Evolutionary conservation across 140 eudicot species (phyloP).

Genomic region (Oenanthe javanica): DNA sequence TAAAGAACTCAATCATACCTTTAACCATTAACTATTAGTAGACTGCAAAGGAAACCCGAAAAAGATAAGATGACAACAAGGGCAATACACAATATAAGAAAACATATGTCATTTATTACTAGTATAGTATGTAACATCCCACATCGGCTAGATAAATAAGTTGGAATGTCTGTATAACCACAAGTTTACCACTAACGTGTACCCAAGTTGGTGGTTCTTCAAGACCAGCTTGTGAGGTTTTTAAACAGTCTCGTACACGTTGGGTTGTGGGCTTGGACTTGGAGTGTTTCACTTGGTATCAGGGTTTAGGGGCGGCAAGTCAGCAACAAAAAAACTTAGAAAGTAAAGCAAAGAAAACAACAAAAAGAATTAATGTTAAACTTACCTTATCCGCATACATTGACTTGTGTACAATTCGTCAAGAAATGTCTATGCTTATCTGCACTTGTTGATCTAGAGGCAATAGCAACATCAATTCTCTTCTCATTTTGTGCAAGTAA

Average conservation of each 20-base stretch:
- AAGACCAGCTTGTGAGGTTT: no score
- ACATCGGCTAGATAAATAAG: no score
- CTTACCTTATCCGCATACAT: conserved; percentile 83
- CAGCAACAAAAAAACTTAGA: background rate
- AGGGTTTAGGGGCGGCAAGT: no score
- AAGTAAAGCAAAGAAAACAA: background rate
- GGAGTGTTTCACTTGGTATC: no score
- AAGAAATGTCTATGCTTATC: conserved; percentile 71
- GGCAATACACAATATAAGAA: background rate
- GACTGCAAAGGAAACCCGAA: background rate
- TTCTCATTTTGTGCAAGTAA: conserved; percentile 65
- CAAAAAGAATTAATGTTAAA: background rate
- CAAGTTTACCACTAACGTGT: no score
- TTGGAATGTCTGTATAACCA: no score
- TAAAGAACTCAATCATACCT: background rate
- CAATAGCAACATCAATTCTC: conserved; percentile 63
- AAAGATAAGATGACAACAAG: background rate
- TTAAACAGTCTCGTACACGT: no score
- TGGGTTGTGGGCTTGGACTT: no score
- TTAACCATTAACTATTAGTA: background rate
- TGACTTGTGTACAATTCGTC: conserved; percentile 59
- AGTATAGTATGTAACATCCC: background rate
- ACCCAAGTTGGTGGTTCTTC: no score
- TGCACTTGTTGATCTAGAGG: conserved; percentile 86
- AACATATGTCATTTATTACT: background rate